Base-by-base conservation (phyloP, 148 eudicot genomes). In the Selenicereus undatus region DNA sequence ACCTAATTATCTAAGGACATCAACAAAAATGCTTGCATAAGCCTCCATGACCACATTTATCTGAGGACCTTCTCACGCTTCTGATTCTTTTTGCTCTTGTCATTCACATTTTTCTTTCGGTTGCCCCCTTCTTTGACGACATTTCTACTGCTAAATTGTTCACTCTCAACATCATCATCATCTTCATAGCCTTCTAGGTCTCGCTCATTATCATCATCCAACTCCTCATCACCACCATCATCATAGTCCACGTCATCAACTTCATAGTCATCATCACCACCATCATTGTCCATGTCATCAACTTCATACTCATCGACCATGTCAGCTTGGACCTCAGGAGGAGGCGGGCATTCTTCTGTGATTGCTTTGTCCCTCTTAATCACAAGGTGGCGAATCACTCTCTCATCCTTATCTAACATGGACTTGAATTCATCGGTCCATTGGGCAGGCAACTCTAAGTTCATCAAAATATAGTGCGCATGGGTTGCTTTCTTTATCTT, bases 331-430 rank as follows among this genome's bases (percentile, higher is more conserved):
- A 90, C 87, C 90, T 90, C 93, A 6, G 94, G 97, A 76, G 99
- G 99, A 18, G 99, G 98, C 5, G 93, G 93, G 74, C 95, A 92
- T 24, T 90, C 88, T 81, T 95, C 94, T 1, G 93, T 93, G 80
- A 91, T 90, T 0, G 98, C 97, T 77, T 87, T 73, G 79, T 93
- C 95, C 79, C 83, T 83, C 83, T 93, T 95, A 50, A 95, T 93
- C 73, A 95, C 98, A 65, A 95, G 90, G 87, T 95, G 99, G 24
- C 99, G 90, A 76, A 93, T 95, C 75, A 95, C 93, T 89, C 95
- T 92, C 82, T 93, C 97, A 51, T 95, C 99, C 74, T 86, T 86
- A 84, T 95, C 99, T 71, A 95, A 81, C 91, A 95, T 81, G 73
- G 75, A 87, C 87, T 93, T 95, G 74, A 93, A 93, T 35, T 93